These are phyloP conservation scores for Cercospora sp. DNA, from an alignment of 2,329 filamentous ascomycete genomes.

Conservation along the genomic window DNA sequence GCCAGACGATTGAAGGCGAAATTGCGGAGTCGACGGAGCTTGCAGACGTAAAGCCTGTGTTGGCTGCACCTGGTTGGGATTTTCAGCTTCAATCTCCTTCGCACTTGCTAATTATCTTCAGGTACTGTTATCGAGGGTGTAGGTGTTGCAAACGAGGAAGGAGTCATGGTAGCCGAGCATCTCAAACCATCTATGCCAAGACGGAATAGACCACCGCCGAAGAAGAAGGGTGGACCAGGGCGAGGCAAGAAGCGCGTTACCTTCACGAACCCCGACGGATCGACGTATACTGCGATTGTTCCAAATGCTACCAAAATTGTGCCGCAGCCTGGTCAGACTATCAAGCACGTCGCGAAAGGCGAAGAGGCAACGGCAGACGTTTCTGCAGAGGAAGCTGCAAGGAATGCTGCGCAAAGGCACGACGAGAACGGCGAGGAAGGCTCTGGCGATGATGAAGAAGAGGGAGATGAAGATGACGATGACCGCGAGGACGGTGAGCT, in stretches of 20 bases:
- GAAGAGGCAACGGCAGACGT: constrained; percentile 39
- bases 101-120: neutral
- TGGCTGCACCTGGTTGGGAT: constrained; percentile 53
- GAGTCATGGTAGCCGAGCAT: constrained; percentile 54
- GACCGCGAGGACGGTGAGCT: constrained; percentile 41
- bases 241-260: constrained; percentile 75
- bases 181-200: constrained; percentile 42
- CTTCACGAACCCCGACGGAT: constrained; percentile 51
- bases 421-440: constrained; percentile 48
- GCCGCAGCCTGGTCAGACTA: constrained; percentile 37
- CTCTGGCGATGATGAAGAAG: constrained; percentile 53
- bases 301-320: constrained; percentile 41
- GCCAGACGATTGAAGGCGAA: constrained; percentile 78
- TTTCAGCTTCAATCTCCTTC: neutral
- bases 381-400: constrained; percentile 42
- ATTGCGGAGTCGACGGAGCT: constrained; percentile 61
- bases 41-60: constrained; percentile 46
- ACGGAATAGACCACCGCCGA: constrained; percentile 75
- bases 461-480: constrained; percentile 49
- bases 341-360: constrained; percentile 40
- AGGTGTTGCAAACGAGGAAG: constrained; percentile 61
- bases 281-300: constrained; percentile 43
- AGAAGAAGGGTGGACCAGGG: constrained; percentile 71
- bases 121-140: constrained; percentile 59
- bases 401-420: constrained; percentile 49